Base-by-base conservation (phyloP, 2,329 filamentous ascomycete species). In the Penicillium sp. region DNA sequence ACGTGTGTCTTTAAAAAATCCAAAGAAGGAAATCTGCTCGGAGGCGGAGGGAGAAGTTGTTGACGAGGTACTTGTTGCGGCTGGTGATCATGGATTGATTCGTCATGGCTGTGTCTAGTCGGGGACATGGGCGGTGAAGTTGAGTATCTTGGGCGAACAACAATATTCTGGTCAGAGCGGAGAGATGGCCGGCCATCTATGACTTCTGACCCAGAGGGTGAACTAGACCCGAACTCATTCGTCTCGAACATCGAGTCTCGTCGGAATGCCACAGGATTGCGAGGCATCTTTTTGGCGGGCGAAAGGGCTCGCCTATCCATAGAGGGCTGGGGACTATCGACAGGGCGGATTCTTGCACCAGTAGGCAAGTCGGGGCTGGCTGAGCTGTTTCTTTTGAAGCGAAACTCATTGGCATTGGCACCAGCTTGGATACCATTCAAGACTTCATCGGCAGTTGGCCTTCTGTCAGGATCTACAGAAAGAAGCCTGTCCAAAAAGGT, bases 381-480 rank as follows among this genome's bases (percentile, higher is more conserved):
- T 25, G 71, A 66, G 45, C 70, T 69, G 55, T 64, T 52, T 61
- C 73, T 65, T 58, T 71, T 67, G 65, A 75, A 65, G 65, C 74
- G 67, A 73, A 80, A 63, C 67, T 82, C 63, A 75, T 85, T 77
- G 14, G 79, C 73, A 42, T 75, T 78, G 4, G 78, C 77, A 2
- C 90, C 88, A 37, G 84, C 87, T 64, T 89, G 88, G 74, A 96
- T 91, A 2, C 86, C 90, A 10, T 82, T 81, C 39, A 98, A 75
- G 1, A 99, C 93, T 56, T 98, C 93, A 46, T 87, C 90, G 1
- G 95, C 93, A 45, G 87, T 91, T 0, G 95, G 95, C 7, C 95
- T 83, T 54, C 92, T 85, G 1, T 80, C 78, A 0, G 93, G 91
- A 58, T 93, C 83, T 13, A 96, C 80, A 1, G 92, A 88, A 6